Evolutionary conservation across 2,329 filamentous ascomycete genomes (phyloP), one percentile per base, ranked within the genome.

Genomic region (Macrophomina pseudophaseolina): DNA sequence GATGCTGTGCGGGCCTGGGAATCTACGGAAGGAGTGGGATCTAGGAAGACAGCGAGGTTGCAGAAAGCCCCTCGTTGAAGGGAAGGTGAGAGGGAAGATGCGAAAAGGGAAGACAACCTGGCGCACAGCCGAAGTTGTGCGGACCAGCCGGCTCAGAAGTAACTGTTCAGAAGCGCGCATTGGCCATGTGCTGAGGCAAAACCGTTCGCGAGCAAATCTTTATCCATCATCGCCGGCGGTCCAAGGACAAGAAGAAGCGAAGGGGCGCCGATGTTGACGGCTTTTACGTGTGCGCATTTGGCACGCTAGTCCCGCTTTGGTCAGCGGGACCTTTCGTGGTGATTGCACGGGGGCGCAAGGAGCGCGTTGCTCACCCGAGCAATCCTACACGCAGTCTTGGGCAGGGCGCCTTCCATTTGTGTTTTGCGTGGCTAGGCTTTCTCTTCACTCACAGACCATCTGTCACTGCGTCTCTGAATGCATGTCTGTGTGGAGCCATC

Each of bases 101-200:
- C 23, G 23, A 23, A 23, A 23, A 23, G 23, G 18, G 23, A 40
- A n/a, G 35, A 11, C 42, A 42, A 16, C 16, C 52, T 1, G 32
- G 32, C 4, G 11, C 32, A 35, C 53, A 33, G 30, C 49, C 23
- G 32, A 54, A 14, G 32, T 9, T 38, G n/a, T 11, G 52, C 33
- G 38, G 12, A 11, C 33, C 52, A 38, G 53, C 23, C 38, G 35
- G 35, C 53, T 58, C 53, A 58, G 53, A 58, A 58, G 53, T 58
- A 58, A 44, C 53, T 58, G 53, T 58, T 58, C 53, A 5, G 30
- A 58, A 16, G 53, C 35, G 53, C 53, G n/a, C 53, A 58, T 58
- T 58, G 53, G 53, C 42, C 42, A 42, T 7, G 35, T 58, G 53
- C 53, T 12, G 12, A 4, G 53, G 33, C 35, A 9, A 58, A 58